These are phyloP conservation scores for Halenospora varia DNA, from an alignment of 495 filamentous ascomycete genomes.

Conservation along the genomic window DNA sequence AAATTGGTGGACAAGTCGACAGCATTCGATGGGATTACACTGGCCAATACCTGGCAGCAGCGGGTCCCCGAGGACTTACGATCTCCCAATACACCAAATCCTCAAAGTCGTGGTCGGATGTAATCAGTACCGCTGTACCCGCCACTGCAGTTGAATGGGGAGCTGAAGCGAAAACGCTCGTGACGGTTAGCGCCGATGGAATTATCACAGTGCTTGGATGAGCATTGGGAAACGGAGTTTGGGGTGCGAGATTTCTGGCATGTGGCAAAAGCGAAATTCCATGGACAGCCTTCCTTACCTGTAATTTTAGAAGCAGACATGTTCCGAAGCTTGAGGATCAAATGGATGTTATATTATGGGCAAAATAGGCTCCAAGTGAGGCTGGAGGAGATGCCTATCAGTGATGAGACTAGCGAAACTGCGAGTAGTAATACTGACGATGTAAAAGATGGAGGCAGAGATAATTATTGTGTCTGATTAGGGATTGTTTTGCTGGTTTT, in stretches of 20 bases:
- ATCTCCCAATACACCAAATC: conserved; percentile 85
- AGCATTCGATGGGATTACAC: conserved; percentile 88
- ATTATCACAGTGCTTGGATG: conserved; percentile 41
- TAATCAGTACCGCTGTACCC: conserved; percentile 67
- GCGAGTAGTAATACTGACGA: no score
- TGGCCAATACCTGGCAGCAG: conserved; percentile 85
- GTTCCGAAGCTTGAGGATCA: conserved; percentile 2
- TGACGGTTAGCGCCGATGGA: conserved; percentile 71
- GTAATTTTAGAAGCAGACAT: conserved; percentile 24
- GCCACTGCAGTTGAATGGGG: conserved; percentile 77
- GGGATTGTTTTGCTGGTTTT: no score
- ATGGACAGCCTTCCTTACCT: conserved; percentile 16
- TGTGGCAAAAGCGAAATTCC: conserved; percentile 16
- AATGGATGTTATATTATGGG: background rate
- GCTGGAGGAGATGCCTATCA: no score
- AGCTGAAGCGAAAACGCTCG: conserved; percentile 62
- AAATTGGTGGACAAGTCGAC: conserved; percentile 71
- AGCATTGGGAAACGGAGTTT: conserved; percentile 19
- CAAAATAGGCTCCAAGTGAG: background rate
- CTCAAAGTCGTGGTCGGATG: conserved; percentile 84
- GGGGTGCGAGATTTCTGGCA: conserved; percentile 11
- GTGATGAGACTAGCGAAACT: no score
- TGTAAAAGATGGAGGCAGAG: no score
- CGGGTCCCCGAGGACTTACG: conserved; percentile 73
- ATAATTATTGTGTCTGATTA: no score